A percentile compares a stretch with the other conserved stretches of the same genome.
Evolutionary conservation across 2,329 filamentous ascomycete species (phyloP).

Genomic region (Hypoxylon sp.): DNA sequence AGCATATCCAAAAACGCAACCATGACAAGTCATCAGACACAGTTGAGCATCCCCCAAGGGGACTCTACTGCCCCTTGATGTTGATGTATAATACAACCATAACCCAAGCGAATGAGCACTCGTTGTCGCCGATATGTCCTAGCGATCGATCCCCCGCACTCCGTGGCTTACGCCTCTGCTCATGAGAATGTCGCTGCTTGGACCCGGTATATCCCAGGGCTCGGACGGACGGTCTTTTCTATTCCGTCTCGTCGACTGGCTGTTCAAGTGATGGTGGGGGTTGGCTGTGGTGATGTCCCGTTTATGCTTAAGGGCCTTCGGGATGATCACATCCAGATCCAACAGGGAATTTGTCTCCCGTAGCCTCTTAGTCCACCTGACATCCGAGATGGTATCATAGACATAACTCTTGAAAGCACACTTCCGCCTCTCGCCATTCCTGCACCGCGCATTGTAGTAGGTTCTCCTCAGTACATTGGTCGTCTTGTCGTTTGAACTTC

Average conservation of each 20-base stretch:
- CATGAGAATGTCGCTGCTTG: constrained; percentile 4
- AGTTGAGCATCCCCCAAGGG: not conserved
- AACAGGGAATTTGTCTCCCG: not conserved
- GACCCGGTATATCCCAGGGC: not conserved
- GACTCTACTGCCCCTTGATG: not conserved
- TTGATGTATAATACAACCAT: constrained; percentile 16
- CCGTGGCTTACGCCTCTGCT: constrained; percentile 4
- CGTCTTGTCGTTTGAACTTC: constrained; percentile 46
- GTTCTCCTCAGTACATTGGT: constrained; percentile 50
- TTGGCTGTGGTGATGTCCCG: constrained; percentile 3
- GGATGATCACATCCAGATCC: constrained; percentile 6
- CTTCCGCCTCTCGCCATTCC: constrained; percentile 48
- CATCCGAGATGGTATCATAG: constrained; percentile 33
- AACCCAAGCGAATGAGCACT: constrained; percentile 16
- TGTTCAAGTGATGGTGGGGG: constrained; percentile 2
- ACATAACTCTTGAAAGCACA: constrained; percentile 49
- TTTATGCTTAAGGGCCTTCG: not conserved
- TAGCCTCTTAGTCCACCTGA: not conserved
- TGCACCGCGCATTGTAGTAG: constrained; percentile 47
- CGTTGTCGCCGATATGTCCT: not conserved
- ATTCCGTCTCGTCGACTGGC: not conserved
- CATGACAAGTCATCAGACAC: constrained; percentile 11
- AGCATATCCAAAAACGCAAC: constrained; percentile 10
- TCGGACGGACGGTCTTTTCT: not conserved
- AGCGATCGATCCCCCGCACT: constrained; percentile 16